These are phyloP conservation scores for Septoria petroselini DNA, from an alignment of 2,329 filamentous ascomycete genomes.

Conservation along the genomic window DNA sequence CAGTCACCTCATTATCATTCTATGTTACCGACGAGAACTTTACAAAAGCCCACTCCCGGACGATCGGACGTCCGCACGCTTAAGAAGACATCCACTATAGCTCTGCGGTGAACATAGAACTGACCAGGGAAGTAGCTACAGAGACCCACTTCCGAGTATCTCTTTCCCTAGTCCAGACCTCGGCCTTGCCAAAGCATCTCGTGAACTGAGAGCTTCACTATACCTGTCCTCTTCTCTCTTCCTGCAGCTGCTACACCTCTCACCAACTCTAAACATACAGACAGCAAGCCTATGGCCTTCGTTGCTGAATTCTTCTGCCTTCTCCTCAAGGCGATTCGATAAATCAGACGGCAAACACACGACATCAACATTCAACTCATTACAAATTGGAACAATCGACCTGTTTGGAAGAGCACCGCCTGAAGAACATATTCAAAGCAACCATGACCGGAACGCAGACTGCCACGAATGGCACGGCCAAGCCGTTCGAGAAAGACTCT, in stretches of 20 bases:
- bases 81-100: neutral
- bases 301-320: slow-evolving; percentile 20
- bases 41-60: slow-evolving; percentile 3
- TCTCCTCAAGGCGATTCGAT: slow-evolving; percentile 20
- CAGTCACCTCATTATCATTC: no score
- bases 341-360: neutral
- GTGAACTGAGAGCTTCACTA: neutral
- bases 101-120: neutral
- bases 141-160: neutral
- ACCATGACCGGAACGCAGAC: slow-evolving; percentile 17
- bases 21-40: no score
- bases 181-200: neutral
- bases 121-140: neutral
- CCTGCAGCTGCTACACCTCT: neutral
- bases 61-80: slow-evolving; percentile 7
- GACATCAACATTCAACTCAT: neutral
- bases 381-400: neutral
- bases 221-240: neutral
- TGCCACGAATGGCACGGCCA: slow-evolving; percentile 14
- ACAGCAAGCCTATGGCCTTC: slow-evolving; percentile 14
- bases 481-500: slow-evolving; percentile 12
- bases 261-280: neutral
- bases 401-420: neutral
- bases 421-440: neutral
- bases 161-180: slow-evolving; percentile 9